Conservation (phyloP, 164 flowering plant species). For the Saururus chinensis region DNA sequence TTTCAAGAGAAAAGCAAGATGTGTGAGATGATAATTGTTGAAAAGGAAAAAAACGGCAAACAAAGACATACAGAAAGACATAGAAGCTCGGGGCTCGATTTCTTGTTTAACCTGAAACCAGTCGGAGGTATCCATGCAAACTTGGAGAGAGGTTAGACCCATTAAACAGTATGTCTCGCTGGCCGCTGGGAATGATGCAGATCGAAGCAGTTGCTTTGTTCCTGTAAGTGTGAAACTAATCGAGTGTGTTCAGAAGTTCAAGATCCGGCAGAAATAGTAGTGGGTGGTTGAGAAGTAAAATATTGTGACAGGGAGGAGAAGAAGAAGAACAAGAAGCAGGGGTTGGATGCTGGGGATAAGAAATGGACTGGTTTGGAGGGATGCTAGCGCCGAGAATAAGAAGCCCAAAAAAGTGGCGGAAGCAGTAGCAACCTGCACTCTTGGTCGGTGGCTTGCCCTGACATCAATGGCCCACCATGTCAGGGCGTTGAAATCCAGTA, state of each 20-base stretch:
- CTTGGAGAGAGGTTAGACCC: conserved; percentile 72
- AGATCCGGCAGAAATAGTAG: neutral
- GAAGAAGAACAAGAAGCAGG: neutral
- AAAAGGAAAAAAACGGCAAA: no score
- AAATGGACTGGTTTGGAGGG: neutral
- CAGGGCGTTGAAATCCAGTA: neutral
- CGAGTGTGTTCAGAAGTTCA: neutral
- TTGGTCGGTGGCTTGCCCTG: conserved; percentile 16
- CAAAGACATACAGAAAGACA: no score
- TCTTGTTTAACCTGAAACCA: conserved; percentile 46
- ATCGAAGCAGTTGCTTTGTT: no score
- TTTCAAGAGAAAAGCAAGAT: no score
- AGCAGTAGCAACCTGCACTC: conserved; percentile 1
- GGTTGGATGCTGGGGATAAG: neutral
- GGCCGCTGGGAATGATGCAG: no score
- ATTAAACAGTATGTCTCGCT: conserved; percentile 15
- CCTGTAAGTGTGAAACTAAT: neutral
- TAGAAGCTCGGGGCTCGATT: no score
- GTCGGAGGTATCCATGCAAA: conserved; percentile 85
- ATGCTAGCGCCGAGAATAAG: conserved; percentile 5
- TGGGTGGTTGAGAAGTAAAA: neutral
- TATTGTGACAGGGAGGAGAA: neutral
- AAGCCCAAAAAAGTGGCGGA: conserved; percentile 6
- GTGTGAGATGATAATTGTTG: no score
- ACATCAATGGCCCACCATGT: conserved; percentile 5